These are phyloP conservation scores for Fusarium tjaetaba DNA, from an alignment of 2,329 filamentous ascomycete species.

Conservation along the genomic window DNA sequence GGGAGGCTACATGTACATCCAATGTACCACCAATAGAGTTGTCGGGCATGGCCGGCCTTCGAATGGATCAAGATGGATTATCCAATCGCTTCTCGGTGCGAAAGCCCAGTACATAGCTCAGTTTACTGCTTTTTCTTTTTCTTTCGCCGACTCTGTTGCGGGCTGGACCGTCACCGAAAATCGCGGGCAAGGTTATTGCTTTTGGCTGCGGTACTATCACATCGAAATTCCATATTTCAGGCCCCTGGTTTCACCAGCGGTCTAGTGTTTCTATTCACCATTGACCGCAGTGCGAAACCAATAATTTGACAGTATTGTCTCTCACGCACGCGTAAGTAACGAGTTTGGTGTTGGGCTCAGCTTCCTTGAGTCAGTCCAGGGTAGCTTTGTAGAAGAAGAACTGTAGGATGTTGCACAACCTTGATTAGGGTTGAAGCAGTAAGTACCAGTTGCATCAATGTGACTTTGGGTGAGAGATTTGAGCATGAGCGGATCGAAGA, in stretches of 20 bases:
- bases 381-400: not conserved
- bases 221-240: not conserved
- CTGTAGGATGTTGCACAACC: not conserved
- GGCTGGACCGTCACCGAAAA: conserved; percentile 1
- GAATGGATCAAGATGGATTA: not conserved
- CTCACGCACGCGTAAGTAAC: conserved; percentile 1
- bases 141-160: conserved; percentile 15
- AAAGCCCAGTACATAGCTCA: not conserved
- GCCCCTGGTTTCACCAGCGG: conserved; percentile 21
- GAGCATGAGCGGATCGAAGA: not conserved
- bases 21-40: conserved; percentile 26
- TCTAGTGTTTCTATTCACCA: conserved; percentile 5
- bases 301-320: conserved; percentile 1
- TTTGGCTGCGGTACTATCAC: not conserved
- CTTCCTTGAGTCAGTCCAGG: not conserved
- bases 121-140: conserved; percentile 25
- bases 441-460: not conserved
- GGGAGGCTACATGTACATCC: conserved; percentile 38
- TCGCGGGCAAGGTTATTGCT: not conserved
- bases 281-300: conserved; percentile 24
- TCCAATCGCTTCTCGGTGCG: conserved; percentile 10
- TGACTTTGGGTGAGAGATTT: not conserved
- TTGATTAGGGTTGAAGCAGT: not conserved
- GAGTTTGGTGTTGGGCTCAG: not conserved
- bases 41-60: conserved; percentile 37